These are phyloP conservation scores for Alternaria hordeiaustralica DNA, from an alignment of 2,329 filamentous ascomycete genomes.

Conservation along the genomic window DNA sequence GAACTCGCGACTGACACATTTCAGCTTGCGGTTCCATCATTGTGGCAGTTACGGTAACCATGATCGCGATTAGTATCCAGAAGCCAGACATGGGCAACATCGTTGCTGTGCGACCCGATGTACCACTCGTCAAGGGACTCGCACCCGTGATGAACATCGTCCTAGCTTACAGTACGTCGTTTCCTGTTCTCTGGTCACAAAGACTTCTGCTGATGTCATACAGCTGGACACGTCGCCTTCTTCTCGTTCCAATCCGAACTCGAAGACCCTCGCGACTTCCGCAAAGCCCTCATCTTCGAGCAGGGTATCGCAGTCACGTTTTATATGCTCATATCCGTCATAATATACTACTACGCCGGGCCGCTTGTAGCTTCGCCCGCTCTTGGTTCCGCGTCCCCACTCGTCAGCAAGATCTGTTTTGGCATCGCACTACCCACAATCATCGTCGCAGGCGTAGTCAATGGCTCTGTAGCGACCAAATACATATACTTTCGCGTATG, in stretches of 20 bases:
- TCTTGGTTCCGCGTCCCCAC: conserved; percentile 64
- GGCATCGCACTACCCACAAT: conserved; percentile 74
- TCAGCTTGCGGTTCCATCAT: conserved; percentile 68
- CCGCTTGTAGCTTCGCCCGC: conserved; percentile 68
- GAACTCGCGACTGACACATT: conserved; percentile 18
- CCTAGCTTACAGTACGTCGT: conserved; percentile 66
- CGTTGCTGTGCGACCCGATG: conserved; percentile 27
- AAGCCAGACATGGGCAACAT: conserved; percentile 48
- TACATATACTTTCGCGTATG: conserved; percentile 71
- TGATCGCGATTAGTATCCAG: conserved; percentile 67
- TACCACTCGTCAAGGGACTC: conserved; percentile 34
- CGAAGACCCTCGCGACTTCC: conserved; percentile 65
- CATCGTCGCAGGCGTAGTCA: conserved; percentile 73
- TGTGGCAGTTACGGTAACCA: conserved; percentile 68
- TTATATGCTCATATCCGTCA: conserved; percentile 69
- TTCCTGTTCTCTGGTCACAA: background rate
- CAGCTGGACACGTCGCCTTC: conserved; percentile 69
- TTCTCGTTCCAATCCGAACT: conserved; percentile 71
- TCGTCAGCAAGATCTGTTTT: conserved; percentile 69
- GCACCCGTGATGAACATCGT: conserved; percentile 65
- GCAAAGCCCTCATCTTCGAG: conserved; percentile 67
- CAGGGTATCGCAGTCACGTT: conserved; percentile 66
- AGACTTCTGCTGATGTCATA: background rate
- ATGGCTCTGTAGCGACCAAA: conserved; percentile 70
- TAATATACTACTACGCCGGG: conserved; percentile 73